Conservation (phyloP, 2,329 filamentous ascomycete genomes). For the Fusarium caatingaense region DNA sequence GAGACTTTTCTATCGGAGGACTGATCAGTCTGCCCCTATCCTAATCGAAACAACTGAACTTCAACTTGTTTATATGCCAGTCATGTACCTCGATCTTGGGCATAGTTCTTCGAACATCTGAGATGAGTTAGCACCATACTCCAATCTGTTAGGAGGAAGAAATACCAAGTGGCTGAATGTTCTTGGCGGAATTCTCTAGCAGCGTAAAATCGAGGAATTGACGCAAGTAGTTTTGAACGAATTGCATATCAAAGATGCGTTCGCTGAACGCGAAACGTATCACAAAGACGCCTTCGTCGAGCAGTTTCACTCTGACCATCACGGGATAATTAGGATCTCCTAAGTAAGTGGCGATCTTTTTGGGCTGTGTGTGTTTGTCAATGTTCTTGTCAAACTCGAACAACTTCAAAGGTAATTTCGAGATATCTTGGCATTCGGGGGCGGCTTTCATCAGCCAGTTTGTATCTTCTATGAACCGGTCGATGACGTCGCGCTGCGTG, state of each 20-base stretch:
- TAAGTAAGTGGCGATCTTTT: not conserved
- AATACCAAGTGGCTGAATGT: not conserved
- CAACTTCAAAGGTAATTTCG: not conserved
- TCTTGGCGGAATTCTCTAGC: not conserved
- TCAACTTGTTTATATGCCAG: not conserved
- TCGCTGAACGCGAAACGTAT: constrained; percentile 37
- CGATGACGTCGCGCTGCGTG: not conserved
- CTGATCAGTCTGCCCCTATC: not conserved
- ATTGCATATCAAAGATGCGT: constrained; percentile 34
- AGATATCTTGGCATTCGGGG: not conserved
- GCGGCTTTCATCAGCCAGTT: not conserved
- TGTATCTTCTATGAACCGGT: not conserved
- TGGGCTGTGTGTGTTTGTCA: not conserved
- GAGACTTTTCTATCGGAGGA: not conserved
- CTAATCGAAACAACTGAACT: constrained; percentile 36
- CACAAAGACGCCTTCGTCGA: constrained; percentile 12
- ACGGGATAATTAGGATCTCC: constrained; percentile 5
- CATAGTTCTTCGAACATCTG: constrained; percentile 9
- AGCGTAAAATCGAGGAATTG: constrained; percentile 15
- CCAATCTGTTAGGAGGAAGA: not conserved
- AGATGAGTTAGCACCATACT: constrained; percentile 3
- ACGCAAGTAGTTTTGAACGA: constrained; percentile 36
- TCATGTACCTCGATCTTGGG: not conserved
- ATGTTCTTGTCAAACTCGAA: not conserved
- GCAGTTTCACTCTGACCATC: constrained; percentile 10